Evolutionary conservation across 106 monocot genomes (phyloP).

Genomic region (Phalaenopsis aphrodite): DNA sequence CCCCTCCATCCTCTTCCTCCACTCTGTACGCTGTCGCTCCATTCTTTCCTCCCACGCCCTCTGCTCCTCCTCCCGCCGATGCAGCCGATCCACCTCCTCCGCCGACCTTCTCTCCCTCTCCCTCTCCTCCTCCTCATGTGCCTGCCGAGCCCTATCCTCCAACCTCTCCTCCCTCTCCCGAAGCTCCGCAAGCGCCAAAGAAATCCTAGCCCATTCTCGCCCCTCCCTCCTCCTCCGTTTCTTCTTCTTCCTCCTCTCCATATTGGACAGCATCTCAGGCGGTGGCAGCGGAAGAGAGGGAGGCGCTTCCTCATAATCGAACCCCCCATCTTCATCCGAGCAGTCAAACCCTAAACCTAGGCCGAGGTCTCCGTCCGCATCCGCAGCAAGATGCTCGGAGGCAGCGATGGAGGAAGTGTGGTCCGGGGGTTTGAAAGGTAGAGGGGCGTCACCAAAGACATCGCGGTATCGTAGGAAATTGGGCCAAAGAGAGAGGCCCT

Average conservation of each 20-base stretch:
- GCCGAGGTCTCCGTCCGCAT: conserved; percentile 10
- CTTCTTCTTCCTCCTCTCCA: conserved; percentile 10
- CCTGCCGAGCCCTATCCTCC: conserved; percentile 9
- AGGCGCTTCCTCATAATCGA: background rate
- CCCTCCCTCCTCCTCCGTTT: conserved; percentile 25
- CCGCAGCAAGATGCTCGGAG: background rate
- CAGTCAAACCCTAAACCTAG: conserved; percentile 13
- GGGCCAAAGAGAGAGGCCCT: conserved; percentile 44
- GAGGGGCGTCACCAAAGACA: conserved; percentile 52
- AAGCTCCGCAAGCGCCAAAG: conserved; percentile 11
- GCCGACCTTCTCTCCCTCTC: background rate
- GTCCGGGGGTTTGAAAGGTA: conserved; percentile 11
- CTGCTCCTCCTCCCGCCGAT: conserved; percentile 12
- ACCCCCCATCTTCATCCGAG: conserved; percentile 1
- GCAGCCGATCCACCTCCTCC: conserved; percentile 2
- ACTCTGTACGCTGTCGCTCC: conserved; percentile 24
- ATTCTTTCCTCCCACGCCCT: conserved; percentile 32
- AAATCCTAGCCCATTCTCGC: conserved; percentile 5
- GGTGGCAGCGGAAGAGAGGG: background rate
- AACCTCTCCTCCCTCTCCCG: conserved; percentile 13
- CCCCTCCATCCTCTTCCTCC: conserved; percentile 35
- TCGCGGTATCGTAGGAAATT: conserved; percentile 52
- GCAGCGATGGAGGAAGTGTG: background rate
- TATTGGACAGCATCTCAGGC: background rate
- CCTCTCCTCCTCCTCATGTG: conserved; percentile 1